A percentile compares a stretch with the other conserved stretches of the same genome.
Evolutionary conservation across 805 yeast genomes (phyloP).

Genomic region (Candida taoyuanica): DNA sequence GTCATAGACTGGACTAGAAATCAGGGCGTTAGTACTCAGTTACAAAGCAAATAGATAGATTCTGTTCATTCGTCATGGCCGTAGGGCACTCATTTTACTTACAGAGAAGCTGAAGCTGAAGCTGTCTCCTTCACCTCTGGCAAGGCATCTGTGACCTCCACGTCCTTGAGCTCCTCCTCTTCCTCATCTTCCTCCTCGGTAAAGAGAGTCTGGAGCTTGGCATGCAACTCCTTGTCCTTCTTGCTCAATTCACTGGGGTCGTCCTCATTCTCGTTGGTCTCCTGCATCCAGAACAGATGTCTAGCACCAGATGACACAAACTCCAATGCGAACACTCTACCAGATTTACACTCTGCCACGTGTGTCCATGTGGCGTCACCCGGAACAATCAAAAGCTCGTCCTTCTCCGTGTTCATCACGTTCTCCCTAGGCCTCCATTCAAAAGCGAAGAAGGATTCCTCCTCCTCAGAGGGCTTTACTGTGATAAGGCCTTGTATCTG

Average conservation of each 20-base stretch:
- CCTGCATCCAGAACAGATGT: constrained; percentile 68
- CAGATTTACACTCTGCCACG: constrained; percentile 64
- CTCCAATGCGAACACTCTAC: constrained; percentile 68
- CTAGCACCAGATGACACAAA: constrained; percentile 61
- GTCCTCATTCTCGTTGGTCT: constrained; percentile 58
- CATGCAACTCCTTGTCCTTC: constrained; percentile 49
- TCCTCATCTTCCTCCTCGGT: constrained; percentile 38
- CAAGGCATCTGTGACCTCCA: constrained; percentile 10
- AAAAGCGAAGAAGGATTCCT: constrained; percentile 65
- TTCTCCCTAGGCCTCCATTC: constrained; percentile 66
- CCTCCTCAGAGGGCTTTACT: constrained; percentile 60
- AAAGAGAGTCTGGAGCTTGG: constrained; percentile 45
- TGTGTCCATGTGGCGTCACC: constrained; percentile 82
- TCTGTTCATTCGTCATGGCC: background rate
- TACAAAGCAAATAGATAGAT: no score
- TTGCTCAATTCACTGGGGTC: constrained; percentile 50
- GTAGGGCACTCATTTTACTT: constrained; percentile 6
- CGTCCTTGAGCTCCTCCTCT: constrained; percentile 30
- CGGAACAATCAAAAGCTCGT: constrained; percentile 70
- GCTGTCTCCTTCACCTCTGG: constrained; percentile 9
- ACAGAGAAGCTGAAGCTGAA: constrained; percentile 10
- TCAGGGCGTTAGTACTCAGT: constrained; percentile 12
- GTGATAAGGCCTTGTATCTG: constrained; percentile 64
- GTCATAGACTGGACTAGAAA: constrained; percentile 17
- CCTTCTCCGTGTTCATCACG: constrained; percentile 41